Percentiles rank a stretch among this genome's conserved stretches.
Conservation (phyloP, 768 basidiomycete species). For the Lentinus tigrinus region DNA sequence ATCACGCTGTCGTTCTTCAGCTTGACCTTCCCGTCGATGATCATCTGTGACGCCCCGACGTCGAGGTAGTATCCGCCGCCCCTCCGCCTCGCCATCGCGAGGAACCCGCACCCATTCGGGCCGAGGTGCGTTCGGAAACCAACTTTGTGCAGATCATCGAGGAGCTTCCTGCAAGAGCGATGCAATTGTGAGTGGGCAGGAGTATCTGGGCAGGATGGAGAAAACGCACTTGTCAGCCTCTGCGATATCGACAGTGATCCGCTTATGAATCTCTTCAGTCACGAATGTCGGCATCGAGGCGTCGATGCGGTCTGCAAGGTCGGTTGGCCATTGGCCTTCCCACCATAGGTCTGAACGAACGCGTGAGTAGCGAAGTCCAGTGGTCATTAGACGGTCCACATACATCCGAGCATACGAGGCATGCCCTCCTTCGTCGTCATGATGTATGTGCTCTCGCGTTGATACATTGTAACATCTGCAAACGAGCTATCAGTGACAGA, state of each 20-base stretch:
- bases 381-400: background rate
- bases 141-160: conserved; percentile 52
- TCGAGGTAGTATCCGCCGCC: conserved; percentile 68
- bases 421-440: conserved; percentile 40
- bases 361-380: background rate
- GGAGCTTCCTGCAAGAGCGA: conserved; percentile 33
- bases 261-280: conserved; percentile 29
- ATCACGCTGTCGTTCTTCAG: conserved; percentile 53
- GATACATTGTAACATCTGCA: conserved; percentile 56
- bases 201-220: too few relatives aligned
- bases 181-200: background rate
- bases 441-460: conserved; percentile 53
- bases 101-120: conserved; percentile 50
- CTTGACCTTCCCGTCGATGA: conserved; percentile 69
- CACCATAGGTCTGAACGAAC: conserved; percentile 34
- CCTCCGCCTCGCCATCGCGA: conserved; percentile 44
- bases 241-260: conserved; percentile 33
- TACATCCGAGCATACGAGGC: conserved; percentile 31
- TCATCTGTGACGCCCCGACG: conserved; percentile 57
- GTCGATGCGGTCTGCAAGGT: conserved; percentile 54
- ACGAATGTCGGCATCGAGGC: conserved; percentile 45
- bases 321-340: conserved; percentile 46
- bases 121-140: conserved; percentile 60
- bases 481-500: background rate
- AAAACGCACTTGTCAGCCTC: conserved; percentile 27